Evolutionary conservation across 495 filamentous ascomycete genomes (phyloP), one percentile per base, ranked within the genome.

Genomic region (Acidomyces sp.): DNA sequence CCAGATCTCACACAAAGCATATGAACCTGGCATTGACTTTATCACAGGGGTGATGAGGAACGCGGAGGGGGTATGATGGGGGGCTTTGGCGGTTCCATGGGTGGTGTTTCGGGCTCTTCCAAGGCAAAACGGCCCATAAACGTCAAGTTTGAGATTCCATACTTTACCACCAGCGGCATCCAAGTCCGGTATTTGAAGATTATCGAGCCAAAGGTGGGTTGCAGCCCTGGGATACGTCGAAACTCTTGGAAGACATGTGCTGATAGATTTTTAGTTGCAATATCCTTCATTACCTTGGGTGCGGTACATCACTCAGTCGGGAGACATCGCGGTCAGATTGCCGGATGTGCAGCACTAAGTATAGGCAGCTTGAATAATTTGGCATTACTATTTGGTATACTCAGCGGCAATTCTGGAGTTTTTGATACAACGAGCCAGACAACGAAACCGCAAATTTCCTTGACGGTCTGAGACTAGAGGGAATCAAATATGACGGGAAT

Each of bases 141-240:
- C 58, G 90, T 99, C 65, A 99, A 96, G 64, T 99, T 96, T 60
- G 92, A 99, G 69, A 96, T 96, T 59, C 92, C 92, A 21, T 99
- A 99, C 61, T 99, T 99, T 59, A 99, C 90, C 6, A 99, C 90
- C 3, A 90, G 82, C 60, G 90, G 90, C 23, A 99, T 99, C 55
- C 90, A 96, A 61, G 92, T 96, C 48, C 77, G 90, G 43, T 99
- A 99, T 58, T 60, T 99, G 63, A 99, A 99, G 74, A 99, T 99
- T 53, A 96, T 92, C 43, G 90, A 99, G 63, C 92, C 90, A 4
- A 99, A 99, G 85, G 86, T 93, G 36, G 11, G 38, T 33, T 25
- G 29, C 48, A 20, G 3, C 39, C 34, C 21, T 13, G n/a, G 25
- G 41, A 12, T 16, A 13, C 15, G 41, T 22, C 23, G 23, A 13